Base-by-base conservation (phyloP, 1,284 basidiomycete species). In the Cutaneotrichosporon sp. region DNA sequence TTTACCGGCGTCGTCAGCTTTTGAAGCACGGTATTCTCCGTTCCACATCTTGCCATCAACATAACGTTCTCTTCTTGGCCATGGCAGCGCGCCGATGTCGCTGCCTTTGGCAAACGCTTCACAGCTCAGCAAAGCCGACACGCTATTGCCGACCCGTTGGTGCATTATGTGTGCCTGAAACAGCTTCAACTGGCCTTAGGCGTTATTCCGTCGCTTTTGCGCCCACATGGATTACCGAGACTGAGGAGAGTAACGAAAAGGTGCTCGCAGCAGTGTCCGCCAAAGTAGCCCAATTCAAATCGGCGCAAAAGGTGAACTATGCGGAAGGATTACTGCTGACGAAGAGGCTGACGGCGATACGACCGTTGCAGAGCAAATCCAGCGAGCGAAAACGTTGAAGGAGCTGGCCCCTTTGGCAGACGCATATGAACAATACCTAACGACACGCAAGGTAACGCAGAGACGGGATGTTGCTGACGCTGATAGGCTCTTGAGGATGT, bases 401-500 rank as follows among this genome's bases (percentile, higher is more conserved):
- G 80, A 81, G 46, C 65, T 83, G 7, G 80, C 81, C 41, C 77
- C 80, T 2, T 63, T 85, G 4, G 72, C 77, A 18, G 73, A 77
- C 20, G 79, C 79, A 9, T 84, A 81, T 79, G 61, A 74, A 8
- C 65, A 73, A 17, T 85, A 83, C 75, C 56, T 64, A 4, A 64
- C 65, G 20, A 73, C 77, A 1, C 75, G 74, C 58, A 65, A 79
- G 72, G 80, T 82, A 55, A 44, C 77, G 4, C 12, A 17, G 17
- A 22, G 12, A 20, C n/a, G 22, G 7, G 12, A 38, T 2, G 13
- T 37, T 30, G 34, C 10, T 21, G 45, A 18, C 38, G 22, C 26
- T 30, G 17, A 2, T 26, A 89, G 86, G 79, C 83, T 44, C 74
- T 88, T 14, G 68, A 81, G 59, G 86, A 87, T 58, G 83, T 84